Percentiles rank a stretch among this genome's conserved stretches.
Evolutionary conservation across 2,329 filamentous ascomycete species (phyloP).

Genomic region (Fusarium sp.): DNA sequence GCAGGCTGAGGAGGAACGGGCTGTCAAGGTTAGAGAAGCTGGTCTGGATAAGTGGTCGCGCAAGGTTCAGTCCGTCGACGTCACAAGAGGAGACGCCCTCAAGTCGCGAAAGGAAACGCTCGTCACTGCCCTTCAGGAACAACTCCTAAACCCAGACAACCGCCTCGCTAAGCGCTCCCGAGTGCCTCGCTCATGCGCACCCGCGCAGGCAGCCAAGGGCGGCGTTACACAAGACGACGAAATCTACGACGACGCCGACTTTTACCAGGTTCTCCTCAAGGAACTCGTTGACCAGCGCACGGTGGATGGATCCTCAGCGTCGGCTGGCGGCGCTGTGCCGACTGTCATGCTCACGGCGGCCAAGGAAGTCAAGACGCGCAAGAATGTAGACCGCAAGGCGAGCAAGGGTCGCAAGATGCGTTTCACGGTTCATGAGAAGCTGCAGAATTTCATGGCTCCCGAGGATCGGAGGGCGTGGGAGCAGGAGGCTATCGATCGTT

Average conservation of each 20-base stretch:
- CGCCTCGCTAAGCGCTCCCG: slow-evolving; percentile 73
- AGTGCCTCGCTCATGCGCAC: slow-evolving; percentile 78
- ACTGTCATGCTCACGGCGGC: slow-evolving; percentile 71
- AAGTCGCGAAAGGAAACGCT: slow-evolving; percentile 55
- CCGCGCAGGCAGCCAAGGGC: slow-evolving; percentile 68
- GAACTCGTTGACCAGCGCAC: slow-evolving; percentile 91
- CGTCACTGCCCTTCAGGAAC: slow-evolving; percentile 71
- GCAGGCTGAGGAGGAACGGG: slow-evolving; percentile 67
- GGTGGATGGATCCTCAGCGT: slow-evolving; percentile 65
- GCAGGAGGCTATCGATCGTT: slow-evolving; percentile 75
- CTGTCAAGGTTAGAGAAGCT: slow-evolving; percentile 68
- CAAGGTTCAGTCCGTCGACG: slow-evolving; percentile 65
- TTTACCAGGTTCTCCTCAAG: slow-evolving; percentile 92
- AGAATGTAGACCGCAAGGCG: slow-evolving; percentile 88
- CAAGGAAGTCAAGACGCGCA: slow-evolving; percentile 80
- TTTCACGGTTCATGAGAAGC: slow-evolving; percentile 94
- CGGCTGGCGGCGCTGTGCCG: slow-evolving; percentile 55
- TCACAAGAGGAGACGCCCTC: slow-evolving; percentile 41
- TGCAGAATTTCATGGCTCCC: slow-evolving; percentile 97
- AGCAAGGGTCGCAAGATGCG: slow-evolving; percentile 94
- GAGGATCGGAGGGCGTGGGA: slow-evolving; percentile 85
- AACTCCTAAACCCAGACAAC: slow-evolving; percentile 68
- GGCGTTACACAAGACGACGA: slow-evolving; percentile 64
- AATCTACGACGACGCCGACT: slow-evolving; percentile 92
- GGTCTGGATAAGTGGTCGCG: slow-evolving; percentile 89